Conservation (phyloP, 1,139 yeast genomes). For the Geotrichum klebahnii region DNA sequence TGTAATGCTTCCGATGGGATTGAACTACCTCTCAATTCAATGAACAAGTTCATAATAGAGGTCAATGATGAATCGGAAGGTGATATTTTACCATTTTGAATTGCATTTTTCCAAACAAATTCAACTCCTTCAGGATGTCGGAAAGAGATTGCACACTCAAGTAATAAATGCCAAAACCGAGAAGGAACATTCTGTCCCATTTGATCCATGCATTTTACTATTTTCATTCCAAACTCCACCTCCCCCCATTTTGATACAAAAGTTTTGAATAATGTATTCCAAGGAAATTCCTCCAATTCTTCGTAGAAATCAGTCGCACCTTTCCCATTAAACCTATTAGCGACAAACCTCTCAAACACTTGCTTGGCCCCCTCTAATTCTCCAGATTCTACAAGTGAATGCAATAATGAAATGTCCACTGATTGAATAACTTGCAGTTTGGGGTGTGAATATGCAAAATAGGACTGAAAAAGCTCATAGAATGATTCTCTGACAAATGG, state of each 20-base stretch:
- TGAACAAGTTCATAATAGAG: slow-evolving; percentile 10
- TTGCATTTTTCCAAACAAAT: slow-evolving; percentile 15
- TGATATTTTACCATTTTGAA: slow-evolving; percentile 3
- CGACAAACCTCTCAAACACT: background rate
- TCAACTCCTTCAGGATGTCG: slow-evolving; percentile 7
- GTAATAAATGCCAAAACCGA: slow-evolving; percentile 11
- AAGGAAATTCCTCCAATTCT: slow-evolving; percentile 5
- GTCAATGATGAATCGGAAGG: slow-evolving; percentile 12
- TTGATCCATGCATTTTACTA: slow-evolving; percentile 4
- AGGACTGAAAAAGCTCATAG: slow-evolving; percentile 6
- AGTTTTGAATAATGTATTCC: slow-evolving; percentile 6
- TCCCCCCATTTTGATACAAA: slow-evolving; percentile 12
- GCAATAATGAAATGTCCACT: slow-evolving; percentile 11
- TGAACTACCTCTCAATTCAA: background rate
- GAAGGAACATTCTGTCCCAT: slow-evolving; percentile 5
- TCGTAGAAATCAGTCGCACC: background rate
- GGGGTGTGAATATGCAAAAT: slow-evolving; percentile 6
- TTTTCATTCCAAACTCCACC: slow-evolving; percentile 1
- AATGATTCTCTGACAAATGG: slow-evolving; percentile 19
- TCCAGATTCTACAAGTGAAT: slow-evolving; percentile 12
- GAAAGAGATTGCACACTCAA: slow-evolving; percentile 1
- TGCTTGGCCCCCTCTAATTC: slow-evolving; percentile 9
- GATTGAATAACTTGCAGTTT: background rate
- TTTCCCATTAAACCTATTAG: background rate
- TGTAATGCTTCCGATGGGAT: slow-evolving; percentile 11